Evolutionary conservation across 2,329 filamentous ascomycete species (phyloP).

Genomic region (Pseudodiploospora longispora): DNA sequence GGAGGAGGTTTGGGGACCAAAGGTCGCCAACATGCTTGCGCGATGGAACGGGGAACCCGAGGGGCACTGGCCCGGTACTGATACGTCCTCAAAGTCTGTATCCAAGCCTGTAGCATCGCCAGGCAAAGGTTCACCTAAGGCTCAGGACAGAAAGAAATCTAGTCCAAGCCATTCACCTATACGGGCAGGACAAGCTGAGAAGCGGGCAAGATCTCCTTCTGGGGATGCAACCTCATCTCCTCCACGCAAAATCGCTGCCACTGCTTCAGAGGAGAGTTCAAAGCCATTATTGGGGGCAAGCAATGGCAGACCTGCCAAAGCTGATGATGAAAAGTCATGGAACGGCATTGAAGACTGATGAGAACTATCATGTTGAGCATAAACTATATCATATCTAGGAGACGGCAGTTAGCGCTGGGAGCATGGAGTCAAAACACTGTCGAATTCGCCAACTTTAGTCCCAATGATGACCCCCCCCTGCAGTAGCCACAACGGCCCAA

Average conservation of each 20-base stretch:
- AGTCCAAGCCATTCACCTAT: constrained; percentile 6
- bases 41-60: constrained; percentile 32
- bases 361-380: not conserved
- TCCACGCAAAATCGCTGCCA: constrained; percentile 22
- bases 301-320: constrained; percentile 11
- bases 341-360: constrained; percentile 32
- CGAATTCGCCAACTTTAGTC: no score
- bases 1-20: constrained; percentile 70
- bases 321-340: constrained; percentile 35
- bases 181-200: constrained; percentile 15
- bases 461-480: no score
- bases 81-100: constrained; percentile 12
- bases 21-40: constrained; percentile 46
- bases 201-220: constrained; percentile 22
- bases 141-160: constrained; percentile 6
- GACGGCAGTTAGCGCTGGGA: no score
- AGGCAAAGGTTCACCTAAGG: constrained; percentile 11
- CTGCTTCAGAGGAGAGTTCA: constrained; percentile 9
- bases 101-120: constrained; percentile 11
- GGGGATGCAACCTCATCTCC: constrained; percentile 16
- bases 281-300: constrained; percentile 10
- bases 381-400: no score
- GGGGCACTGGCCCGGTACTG: constrained; percentile 14
- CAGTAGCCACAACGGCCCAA: no score
- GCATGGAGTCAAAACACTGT: no score